A percentile compares a stretch with the other conserved stretches of the same genome.
Evolutionary conservation across 176 grass and related monocot species (phyloP).

Genomic region (Juncus effusus): DNA sequence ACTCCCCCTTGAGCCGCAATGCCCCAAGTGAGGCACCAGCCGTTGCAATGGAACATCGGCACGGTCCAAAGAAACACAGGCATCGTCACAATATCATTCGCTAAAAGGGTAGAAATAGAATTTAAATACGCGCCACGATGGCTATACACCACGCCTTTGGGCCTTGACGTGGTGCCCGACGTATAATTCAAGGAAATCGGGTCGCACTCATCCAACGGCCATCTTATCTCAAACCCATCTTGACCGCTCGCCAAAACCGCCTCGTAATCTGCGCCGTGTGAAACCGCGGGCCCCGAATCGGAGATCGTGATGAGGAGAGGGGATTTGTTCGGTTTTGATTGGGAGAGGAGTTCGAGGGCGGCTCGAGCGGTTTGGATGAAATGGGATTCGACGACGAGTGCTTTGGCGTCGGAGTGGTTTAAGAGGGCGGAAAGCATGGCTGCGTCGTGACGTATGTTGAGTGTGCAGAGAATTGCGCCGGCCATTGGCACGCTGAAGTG

Average conservation of each 20-base stretch:
- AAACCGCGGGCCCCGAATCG: background rate
- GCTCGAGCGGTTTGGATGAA: slow-evolving; percentile 23
- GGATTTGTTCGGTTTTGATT: background rate
- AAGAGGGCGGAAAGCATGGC: slow-evolving; percentile 44
- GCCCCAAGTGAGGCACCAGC: slow-evolving; percentile 58
- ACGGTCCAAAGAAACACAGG: slow-evolving; percentile 59
- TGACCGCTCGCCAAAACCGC: slow-evolving; percentile 24
- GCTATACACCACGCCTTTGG: slow-evolving; percentile 60
- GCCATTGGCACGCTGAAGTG: slow-evolving; percentile 59
- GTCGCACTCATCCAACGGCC: slow-evolving; percentile 52
- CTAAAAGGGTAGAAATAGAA: slow-evolving; percentile 33
- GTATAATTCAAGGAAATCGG: slow-evolving; percentile 63
- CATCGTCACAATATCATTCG: slow-evolving; percentile 34
- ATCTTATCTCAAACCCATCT: slow-evolving; percentile 32
- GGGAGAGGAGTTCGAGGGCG: slow-evolving; percentile 21
- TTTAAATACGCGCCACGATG: slow-evolving; percentile 65
- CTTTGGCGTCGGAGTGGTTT: slow-evolving; percentile 39
- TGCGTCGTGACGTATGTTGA: slow-evolving; percentile 33
- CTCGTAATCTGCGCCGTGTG: slow-evolving; percentile 21
- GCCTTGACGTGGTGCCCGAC: slow-evolving; percentile 58
- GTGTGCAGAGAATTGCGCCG: slow-evolving; percentile 45
- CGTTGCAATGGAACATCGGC: slow-evolving; percentile 80
- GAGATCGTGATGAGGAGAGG: slow-evolving; percentile 39
- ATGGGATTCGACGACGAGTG: slow-evolving; percentile 46
- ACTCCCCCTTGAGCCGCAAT: slow-evolving; percentile 50